These are phyloP conservation scores for Fusarium sacchari DNA, from an alignment of 2,329 filamentous ascomycete species.

Conservation along the genomic window DNA sequence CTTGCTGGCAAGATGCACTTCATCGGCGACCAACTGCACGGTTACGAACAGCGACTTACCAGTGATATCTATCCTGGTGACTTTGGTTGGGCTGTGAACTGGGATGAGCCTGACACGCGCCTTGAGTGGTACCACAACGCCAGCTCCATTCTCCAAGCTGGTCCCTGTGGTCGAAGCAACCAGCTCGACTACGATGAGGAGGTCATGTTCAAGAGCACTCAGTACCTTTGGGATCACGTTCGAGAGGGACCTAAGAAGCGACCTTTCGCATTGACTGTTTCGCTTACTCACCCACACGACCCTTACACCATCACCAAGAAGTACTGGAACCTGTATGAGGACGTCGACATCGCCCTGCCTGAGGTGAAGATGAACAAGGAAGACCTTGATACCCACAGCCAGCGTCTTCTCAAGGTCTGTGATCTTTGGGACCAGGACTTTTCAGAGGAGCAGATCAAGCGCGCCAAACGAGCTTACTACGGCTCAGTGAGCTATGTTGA, in stretches of 20 bases:
- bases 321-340: conserved; percentile 93
- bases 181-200: conserved; percentile 97
- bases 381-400: conserved; percentile 86
- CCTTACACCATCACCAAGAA: conserved; percentile 94
- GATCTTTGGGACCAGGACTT: conserved; percentile 88
- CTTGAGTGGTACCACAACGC: conserved; percentile 98
- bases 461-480: conserved; percentile 88
- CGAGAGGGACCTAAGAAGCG: conserved; percentile 77
- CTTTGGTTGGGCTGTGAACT: conserved; percentile 94
- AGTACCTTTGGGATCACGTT: conserved; percentile 91
- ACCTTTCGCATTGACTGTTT: conserved; percentile 90
- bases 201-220: conserved; percentile 89
- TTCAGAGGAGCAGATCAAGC: conserved; percentile 85
- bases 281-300: conserved; percentile 93
- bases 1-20: conserved; percentile 98
- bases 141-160: conserved; percentile 90
- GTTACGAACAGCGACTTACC: conserved; percentile 92
- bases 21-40: conserved; percentile 92
- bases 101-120: conserved; percentile 87
- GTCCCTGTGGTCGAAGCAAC: conserved; percentile 88
- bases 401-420: conserved; percentile 85
- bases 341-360: conserved; percentile 85
- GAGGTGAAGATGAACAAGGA: conserved; percentile 81
- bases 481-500: conserved; percentile 94
- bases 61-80: conserved; percentile 95